phyloP scores from a whole-genome alignment of 345 rosid species.

The Theobroma cacao region DNA sequence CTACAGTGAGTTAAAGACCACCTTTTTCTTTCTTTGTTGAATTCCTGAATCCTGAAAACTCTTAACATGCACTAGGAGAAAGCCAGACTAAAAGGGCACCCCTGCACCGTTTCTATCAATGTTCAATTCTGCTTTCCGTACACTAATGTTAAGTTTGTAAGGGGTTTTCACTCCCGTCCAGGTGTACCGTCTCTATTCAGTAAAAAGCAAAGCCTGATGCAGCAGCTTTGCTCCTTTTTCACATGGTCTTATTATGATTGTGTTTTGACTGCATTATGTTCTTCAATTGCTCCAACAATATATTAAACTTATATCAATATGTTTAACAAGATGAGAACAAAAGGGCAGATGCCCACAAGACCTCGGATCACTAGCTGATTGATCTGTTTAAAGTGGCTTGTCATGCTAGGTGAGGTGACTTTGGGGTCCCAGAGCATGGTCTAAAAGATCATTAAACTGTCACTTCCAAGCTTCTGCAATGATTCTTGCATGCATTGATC shows the following conservation, averaged over 20 bases:
- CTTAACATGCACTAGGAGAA: neutral
- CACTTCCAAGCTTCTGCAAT: neutral
- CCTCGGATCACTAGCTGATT: constrained; percentile 11
- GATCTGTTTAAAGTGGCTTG: neutral
- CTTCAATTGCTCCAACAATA: neutral
- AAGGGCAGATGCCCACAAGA: constrained; percentile 7
- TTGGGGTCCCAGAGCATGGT: constrained; percentile 13
- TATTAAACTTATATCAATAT: constrained; percentile 7
- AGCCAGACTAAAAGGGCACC: neutral
- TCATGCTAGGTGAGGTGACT: neutral
- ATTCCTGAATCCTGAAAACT: neutral
- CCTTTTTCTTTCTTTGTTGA: neutral
- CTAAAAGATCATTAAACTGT: constrained; percentile 6
- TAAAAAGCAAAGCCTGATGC: constrained; percentile 15
- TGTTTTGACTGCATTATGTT: constrained; percentile 12
- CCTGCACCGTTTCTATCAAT: neutral
- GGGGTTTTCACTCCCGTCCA: neutral
- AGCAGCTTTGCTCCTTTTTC: constrained; percentile 14
- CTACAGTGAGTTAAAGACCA: neutral
- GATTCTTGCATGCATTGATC: neutral
- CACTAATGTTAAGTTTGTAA: neutral
- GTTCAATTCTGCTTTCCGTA: neutral
- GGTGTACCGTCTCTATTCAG: too few relatives aligned
- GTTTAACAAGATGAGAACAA: constrained; percentile 11
- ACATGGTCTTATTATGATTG: constrained; percentile 22